Percentiles rank a stretch among this genome's conserved stretches.
These are phyloP conservation scores for Podaxis mareebaensis DNA, from an alignment of 768 basidiomycete genomes.

Conservation along the genomic window DNA sequence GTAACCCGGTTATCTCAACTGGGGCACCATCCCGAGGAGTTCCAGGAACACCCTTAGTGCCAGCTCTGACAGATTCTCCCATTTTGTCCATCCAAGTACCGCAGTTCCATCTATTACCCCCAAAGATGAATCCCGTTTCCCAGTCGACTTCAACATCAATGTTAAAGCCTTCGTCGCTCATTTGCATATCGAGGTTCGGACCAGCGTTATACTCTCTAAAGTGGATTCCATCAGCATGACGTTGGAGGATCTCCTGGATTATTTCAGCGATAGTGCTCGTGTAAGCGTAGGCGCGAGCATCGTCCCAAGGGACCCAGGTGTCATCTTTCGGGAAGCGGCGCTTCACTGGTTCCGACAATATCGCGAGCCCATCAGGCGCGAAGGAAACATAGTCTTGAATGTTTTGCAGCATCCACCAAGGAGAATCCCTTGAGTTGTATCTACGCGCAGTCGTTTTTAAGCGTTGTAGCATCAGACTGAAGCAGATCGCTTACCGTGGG, in stretches of 20 bases:
- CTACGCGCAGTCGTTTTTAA: slow-evolving; percentile 33
- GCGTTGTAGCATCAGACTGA: neutral
- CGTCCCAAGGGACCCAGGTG: slow-evolving; percentile 91
- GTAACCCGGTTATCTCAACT: slow-evolving; percentile 89
- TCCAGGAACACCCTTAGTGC: slow-evolving; percentile 94
- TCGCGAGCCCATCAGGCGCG: slow-evolving; percentile 80
- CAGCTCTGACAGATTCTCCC: slow-evolving; percentile 90
- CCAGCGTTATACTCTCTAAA: slow-evolving; percentile 98
- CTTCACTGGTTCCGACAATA: slow-evolving; percentile 80
- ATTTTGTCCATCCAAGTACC: slow-evolving; percentile 99
- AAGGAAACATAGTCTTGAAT: slow-evolving; percentile 90
- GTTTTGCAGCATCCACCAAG: slow-evolving; percentile 99
- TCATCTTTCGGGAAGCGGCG: slow-evolving; percentile 96
- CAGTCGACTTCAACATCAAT: slow-evolving; percentile 96
- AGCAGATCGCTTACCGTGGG: slow-evolving; percentile 58
- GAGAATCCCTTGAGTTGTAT: slow-evolving; percentile 96
- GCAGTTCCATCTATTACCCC: slow-evolving; percentile 85
- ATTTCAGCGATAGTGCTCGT: slow-evolving; percentile 89
- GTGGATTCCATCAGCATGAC: slow-evolving; percentile 88
- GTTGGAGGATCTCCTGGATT: slow-evolving; percentile 93
- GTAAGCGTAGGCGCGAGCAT: slow-evolving; percentile 77
- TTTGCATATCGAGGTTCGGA: slow-evolving; percentile 95
- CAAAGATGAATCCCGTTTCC: slow-evolving; percentile 86
- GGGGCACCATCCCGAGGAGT: slow-evolving; percentile 96
- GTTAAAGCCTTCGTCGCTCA: slow-evolving; percentile 90